A percentile compares a stretch with the other conserved stretches of the same genome.
phyloP scores from a whole-genome alignment of 1,284 basidiomycete species.

The Athelia psychrophila region DNA sequence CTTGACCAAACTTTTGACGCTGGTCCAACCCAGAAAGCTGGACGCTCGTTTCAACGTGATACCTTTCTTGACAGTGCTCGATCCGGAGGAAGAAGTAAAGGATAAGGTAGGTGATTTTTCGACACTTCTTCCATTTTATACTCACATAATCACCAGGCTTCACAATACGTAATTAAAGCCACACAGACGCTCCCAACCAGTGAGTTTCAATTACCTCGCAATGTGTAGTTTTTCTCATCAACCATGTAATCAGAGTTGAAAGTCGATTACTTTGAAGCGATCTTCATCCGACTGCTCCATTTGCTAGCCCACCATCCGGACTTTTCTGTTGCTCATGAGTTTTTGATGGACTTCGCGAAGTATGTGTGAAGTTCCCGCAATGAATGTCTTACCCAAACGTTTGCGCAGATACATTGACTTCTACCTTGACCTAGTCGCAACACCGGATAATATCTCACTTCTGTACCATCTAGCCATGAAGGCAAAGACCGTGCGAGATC shows the following conservation, averaged over 20 bases:
- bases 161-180: slow-evolving; percentile 51
- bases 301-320: slow-evolving; percentile 94
- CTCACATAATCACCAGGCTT: slow-evolving; percentile 39
- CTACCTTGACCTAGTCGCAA: slow-evolving; percentile 78
- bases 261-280: slow-evolving; percentile 73
- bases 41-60: slow-evolving; percentile 78
- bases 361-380: slow-evolving; percentile 27
- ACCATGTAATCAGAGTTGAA: slow-evolving; percentile 42
- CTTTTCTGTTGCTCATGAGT: slow-evolving; percentile 61
- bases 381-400: not conserved
- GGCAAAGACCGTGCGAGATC: slow-evolving; percentile 85
- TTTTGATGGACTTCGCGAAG: slow-evolving; percentile 73
- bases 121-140: not conserved
- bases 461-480: slow-evolving; percentile 83
- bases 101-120: slow-evolving; percentile 38
- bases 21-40: slow-evolving; percentile 63
- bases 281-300: slow-evolving; percentile 85
- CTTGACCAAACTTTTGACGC: slow-evolving; percentile 69
- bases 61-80: slow-evolving; percentile 86
- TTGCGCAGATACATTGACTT: slow-evolving; percentile 80
- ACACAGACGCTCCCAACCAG: slow-evolving; percentile 47
- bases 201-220: slow-evolving; percentile 23
- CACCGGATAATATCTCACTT: slow-evolving; percentile 77
- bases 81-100: slow-evolving; percentile 85
- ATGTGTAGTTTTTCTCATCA: not conserved